Conservation (phyloP, 2,329 filamentous ascomycete genomes). For the Stagonosporopsis rhizophila region DNA sequence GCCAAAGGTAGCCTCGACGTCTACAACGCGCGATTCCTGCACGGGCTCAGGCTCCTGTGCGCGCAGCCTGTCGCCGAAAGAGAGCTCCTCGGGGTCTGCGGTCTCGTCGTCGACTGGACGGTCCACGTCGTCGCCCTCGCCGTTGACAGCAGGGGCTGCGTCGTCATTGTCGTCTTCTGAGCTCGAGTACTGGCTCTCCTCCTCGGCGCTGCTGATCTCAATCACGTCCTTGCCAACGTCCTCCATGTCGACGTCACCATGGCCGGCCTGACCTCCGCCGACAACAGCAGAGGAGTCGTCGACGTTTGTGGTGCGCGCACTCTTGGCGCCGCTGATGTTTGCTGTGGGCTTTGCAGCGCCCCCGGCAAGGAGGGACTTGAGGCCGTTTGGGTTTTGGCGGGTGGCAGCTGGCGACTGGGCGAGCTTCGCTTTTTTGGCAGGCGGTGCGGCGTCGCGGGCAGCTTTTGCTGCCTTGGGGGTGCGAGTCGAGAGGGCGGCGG, state of each 20-base stretch:
- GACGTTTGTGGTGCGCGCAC: conserved; percentile 59
- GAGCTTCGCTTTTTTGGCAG: conserved; percentile 49
- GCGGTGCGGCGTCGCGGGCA: conserved; percentile 40
- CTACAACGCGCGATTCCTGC: conserved; percentile 62
- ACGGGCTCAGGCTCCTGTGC: conserved; percentile 58
- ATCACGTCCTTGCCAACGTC: conserved; percentile 50
- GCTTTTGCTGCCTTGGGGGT: conserved; percentile 26
- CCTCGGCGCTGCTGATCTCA: conserved; percentile 57
- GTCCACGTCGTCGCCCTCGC: conserved; percentile 41
- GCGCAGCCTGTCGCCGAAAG: conserved; percentile 86
- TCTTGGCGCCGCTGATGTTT: conserved; percentile 61
- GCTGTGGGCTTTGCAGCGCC: conserved; percentile 51
- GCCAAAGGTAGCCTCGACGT: conserved; percentile 69
- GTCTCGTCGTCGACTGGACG: conserved; percentile 46
- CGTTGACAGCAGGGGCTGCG: conserved; percentile 30
- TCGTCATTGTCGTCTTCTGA: conserved; percentile 44
- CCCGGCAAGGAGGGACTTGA: conserved; percentile 44
- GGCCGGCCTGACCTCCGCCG: conserved; percentile 56
- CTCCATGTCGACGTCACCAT: conserved; percentile 51
- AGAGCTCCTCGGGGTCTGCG: conserved; percentile 63
- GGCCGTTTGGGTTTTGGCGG: conserved; percentile 37
- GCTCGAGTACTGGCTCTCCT: conserved; percentile 49
- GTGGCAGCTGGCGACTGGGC: conserved; percentile 34
- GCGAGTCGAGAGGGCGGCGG: conserved; percentile 43
- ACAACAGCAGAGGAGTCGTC: conserved; percentile 66